These are phyloP conservation scores for Phytopythium mirpurense DNA, from an alignment of 352 stramenopile species.

Conservation along the genomic window DNA sequence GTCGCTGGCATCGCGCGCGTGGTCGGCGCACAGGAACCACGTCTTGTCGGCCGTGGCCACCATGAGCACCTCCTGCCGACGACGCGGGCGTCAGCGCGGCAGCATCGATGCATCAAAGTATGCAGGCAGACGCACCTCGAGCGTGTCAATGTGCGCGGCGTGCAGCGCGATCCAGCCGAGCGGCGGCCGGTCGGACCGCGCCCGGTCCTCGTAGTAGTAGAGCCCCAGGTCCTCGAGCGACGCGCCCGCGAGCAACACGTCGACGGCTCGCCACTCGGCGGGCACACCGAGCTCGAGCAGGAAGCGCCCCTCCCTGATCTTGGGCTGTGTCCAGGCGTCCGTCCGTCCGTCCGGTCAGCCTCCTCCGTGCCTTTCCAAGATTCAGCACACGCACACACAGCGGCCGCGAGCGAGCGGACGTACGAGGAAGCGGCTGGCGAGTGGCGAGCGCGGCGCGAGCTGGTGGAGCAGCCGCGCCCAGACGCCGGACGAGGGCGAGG, in stretches of 20 bases:
- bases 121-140: no score
- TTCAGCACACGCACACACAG: no score
- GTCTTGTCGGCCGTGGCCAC: constrained; percentile 71
- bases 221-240: constrained; percentile 48
- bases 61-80: constrained; percentile 53
- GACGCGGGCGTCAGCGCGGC: no score
- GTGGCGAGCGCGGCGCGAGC: constrained; percentile 23
- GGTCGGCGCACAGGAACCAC: constrained; percentile 73
- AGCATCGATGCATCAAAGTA: no score
- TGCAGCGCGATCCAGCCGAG: constrained; percentile 55
- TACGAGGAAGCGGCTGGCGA: constrained; percentile 40
- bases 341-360: background rate
- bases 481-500: constrained; percentile 11
- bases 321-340: no score
- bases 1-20: constrained; percentile 45
- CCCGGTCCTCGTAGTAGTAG: constrained; percentile 55
- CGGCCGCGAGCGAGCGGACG: background rate
- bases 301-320: constrained; percentile 50
- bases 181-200: constrained; percentile 17
- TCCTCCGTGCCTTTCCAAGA: background rate
- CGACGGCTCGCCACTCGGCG: constrained; percentile 55
- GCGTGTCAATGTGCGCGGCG: constrained; percentile 57
- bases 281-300: constrained; percentile 49
- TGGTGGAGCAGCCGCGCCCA: constrained; percentile 53
- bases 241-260: constrained; percentile 57